These are phyloP conservation scores for Hirsutella rhossiliensis DNA, from an alignment of 2,329 filamentous ascomycete species.

Conservation along the genomic window DNA sequence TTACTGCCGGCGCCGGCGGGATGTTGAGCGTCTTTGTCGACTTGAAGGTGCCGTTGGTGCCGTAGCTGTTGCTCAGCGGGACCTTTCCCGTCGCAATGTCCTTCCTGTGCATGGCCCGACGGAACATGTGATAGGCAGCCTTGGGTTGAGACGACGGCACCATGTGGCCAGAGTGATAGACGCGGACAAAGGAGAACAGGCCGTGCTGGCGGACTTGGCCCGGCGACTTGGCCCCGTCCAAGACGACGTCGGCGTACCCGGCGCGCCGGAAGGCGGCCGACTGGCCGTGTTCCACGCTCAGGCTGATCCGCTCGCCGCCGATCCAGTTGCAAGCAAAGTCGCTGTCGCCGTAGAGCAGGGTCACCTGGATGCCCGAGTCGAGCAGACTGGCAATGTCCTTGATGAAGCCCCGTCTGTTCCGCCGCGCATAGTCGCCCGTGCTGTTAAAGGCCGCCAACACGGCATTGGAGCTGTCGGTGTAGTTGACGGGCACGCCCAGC, in stretches of 20 bases:
- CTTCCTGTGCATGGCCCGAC: not conserved
- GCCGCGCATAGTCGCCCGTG: constrained; percentile 42
- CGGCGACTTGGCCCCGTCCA: constrained; percentile 52
- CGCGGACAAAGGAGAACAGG: constrained; percentile 37
- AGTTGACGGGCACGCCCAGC: constrained; percentile 51
- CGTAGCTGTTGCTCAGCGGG: not conserved
- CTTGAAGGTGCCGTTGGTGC: not conserved
- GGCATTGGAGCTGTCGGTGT: constrained; percentile 30
- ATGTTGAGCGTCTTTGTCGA: not conserved
- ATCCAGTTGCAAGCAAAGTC: constrained; percentile 53
- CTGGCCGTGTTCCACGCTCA: constrained; percentile 43
- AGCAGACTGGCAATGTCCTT: constrained; percentile 46
- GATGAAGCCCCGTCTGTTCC: constrained; percentile 28
- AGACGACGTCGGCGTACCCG: constrained; percentile 54
- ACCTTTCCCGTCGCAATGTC: not conserved
- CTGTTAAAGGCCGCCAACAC: constrained; percentile 42
- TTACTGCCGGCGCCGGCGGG: not conserved
- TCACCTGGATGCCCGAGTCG: constrained; percentile 52
- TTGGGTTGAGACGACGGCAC: constrained; percentile 47
- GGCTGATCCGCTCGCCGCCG: constrained; percentile 58
- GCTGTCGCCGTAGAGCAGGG: constrained; percentile 55
- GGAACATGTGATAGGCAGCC: constrained; percentile 43
- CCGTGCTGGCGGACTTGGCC: constrained; percentile 64
- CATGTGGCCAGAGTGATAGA: constrained; percentile 54
- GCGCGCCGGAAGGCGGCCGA: constrained; percentile 37